Evolutionary conservation across 2,329 filamentous ascomycete genomes (phyloP), one percentile per base, ranked within the genome.

Genomic region (Ophiostoma triangulosporum): DNA sequence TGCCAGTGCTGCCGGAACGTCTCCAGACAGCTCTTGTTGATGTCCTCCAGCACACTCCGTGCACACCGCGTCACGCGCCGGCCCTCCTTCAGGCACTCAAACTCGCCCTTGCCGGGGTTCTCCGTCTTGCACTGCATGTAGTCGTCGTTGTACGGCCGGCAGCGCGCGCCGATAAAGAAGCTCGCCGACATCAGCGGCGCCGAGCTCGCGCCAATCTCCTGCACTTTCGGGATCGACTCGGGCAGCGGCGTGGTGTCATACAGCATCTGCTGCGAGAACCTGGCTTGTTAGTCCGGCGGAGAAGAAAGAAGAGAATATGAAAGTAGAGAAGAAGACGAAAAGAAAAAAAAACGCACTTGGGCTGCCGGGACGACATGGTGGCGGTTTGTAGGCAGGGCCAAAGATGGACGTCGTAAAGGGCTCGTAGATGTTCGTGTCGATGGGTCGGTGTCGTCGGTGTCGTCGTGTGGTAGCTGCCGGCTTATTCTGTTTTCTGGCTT

Each of bases 61-160:
- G 93, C 93, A 75, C 93, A 98, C 73, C 93, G 81, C 62, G 93
- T 98, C 58, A 98, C 93, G 70, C 93, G 87, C 69, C 93, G 81
- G 54, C 93, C 93, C 74, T 98, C 93, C 77, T 88, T 91, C 78
- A 98, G 73, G 73, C 93, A 98, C 62, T 95, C 88, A 59, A 94
- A 70, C 76, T 98, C 93, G 68, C 89, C 93, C 70, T 80, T 82
- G 64, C 93, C 93, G 58, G 87, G 84, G 64, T 88, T 83, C 73
- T 96, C 89, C 62, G 81, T 87, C 84, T 98, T 98, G 85, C 93
- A 98, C 75, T 95, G 87, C 91, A 98, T 98, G 74, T 86, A 98
- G 73, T 98, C 93, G 76, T 98, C 93, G 72, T 97, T 97, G 78
- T 90, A 98, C 55, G 86, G 76, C 68, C 80, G 85, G 83, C 93